These are phyloP conservation scores for Gastrolobium bilobum DNA, from an alignment of 306 rosid species.

Conservation along the genomic window DNA sequence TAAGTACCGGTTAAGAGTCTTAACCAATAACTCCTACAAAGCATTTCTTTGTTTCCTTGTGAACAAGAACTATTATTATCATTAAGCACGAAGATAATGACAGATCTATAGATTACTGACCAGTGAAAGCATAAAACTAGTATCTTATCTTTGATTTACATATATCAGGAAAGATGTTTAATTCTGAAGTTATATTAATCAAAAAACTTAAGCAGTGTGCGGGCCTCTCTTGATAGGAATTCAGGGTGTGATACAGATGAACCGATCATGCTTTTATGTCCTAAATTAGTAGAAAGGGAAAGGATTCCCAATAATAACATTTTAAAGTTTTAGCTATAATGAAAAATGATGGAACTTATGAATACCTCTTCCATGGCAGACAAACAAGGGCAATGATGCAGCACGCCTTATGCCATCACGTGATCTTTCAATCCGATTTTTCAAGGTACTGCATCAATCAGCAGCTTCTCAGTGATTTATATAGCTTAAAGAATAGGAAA, in stretches of 20 bases:
- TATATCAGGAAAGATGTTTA: not conserved
- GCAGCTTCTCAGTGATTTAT: slow-evolving; percentile 36
- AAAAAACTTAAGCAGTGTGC: slow-evolving; percentile 4
- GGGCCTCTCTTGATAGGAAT: slow-evolving; percentile 20
- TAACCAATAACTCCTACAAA: slow-evolving; percentile 4
- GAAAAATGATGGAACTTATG: slow-evolving; percentile 41
- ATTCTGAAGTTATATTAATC: slow-evolving; percentile 12
- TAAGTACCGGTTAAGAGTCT: not conserved
- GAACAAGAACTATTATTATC: slow-evolving; percentile 3
- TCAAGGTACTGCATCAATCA: slow-evolving; percentile 67
- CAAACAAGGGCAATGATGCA: slow-evolving; percentile 76
- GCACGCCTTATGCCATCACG: slow-evolving; percentile 82
- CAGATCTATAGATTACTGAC: not conserved
- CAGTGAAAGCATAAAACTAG: slow-evolving; percentile 21
- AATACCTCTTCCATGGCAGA: slow-evolving; percentile 90
- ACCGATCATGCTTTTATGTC: slow-evolving; percentile 12
- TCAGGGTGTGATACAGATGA: not conserved
- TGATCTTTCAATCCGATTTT: slow-evolving; percentile 68
- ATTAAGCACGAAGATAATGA: not conserved
- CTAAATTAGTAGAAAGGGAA: slow-evolving; percentile 6
- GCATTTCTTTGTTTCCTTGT: slow-evolving; percentile 1
- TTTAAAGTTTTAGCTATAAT: slow-evolving; percentile 30
- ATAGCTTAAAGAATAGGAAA: slow-evolving; percentile 37
- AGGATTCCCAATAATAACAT: not conserved
- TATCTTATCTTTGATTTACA: not conserved